Evolutionary conservation across 1,284 basidiomycete genomes (phyloP).

Genomic region (Neonothopanus nambi): DNA sequence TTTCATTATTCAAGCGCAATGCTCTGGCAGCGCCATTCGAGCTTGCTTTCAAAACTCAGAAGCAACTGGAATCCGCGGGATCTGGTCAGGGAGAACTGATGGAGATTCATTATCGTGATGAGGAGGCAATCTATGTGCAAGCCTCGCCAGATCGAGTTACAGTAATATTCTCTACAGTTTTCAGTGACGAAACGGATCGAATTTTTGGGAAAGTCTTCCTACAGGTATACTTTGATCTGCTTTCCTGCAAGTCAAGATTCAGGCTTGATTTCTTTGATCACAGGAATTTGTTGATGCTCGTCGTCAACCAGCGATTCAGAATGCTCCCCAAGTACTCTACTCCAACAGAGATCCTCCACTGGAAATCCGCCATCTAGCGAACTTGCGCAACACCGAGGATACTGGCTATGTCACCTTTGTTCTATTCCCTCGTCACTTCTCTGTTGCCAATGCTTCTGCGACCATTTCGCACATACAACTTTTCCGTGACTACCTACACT

Average conservation of each 20-base stretch:
- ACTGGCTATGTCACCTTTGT: slow-evolving; percentile 99
- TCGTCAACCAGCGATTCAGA: slow-evolving; percentile 90
- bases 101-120: slow-evolving; percentile 92
- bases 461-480: slow-evolving; percentile 97
- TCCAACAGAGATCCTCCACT: slow-evolving; percentile 94
- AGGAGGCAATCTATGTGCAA: slow-evolving; percentile 96
- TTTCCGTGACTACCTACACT: slow-evolving; percentile 98
- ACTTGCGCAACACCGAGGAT: slow-evolving; percentile 84
- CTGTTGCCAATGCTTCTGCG: slow-evolving; percentile 66
- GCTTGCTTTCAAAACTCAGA: slow-evolving; percentile 85
- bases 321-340: slow-evolving; percentile 98
- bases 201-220: slow-evolving; percentile 97
- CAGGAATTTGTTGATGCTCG: slow-evolving; percentile 99
- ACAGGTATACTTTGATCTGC: slow-evolving; percentile 57
- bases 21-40: slow-evolving; percentile 96
- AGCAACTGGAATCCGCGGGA: slow-evolving; percentile 73
- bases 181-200: slow-evolving; percentile 96
- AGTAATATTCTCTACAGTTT: slow-evolving; percentile 96
- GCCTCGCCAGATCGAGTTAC: slow-evolving; percentile 95
- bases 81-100: slow-evolving; percentile 81
- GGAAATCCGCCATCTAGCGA: slow-evolving; percentile 88
- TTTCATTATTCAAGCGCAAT: slow-evolving; percentile 91
- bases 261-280: neutral
- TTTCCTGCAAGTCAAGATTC: neutral
- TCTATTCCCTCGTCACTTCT: slow-evolving; percentile 95